These are phyloP conservation scores for Candida broadrunensis DNA, from an alignment of 805 yeast genomes.

Conservation along the genomic window DNA sequence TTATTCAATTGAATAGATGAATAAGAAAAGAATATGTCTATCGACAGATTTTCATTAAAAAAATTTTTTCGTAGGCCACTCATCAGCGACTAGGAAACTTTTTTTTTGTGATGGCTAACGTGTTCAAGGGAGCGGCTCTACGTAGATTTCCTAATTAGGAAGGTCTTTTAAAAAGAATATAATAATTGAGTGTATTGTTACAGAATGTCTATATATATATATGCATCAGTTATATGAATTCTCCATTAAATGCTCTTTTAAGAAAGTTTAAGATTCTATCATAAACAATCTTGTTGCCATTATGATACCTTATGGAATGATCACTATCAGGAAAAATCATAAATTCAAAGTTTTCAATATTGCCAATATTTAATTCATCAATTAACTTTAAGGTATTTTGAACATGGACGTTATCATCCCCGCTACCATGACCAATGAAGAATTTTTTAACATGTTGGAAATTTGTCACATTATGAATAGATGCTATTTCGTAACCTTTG, in stretches of 20 bases:
- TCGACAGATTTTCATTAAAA: neutral
- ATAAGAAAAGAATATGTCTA: neutral
- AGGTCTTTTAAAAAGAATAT: too few species aligned
- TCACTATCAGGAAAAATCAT: constrained; percentile 82
- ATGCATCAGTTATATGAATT: neutral
- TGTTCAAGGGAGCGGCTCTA: constrained; percentile 1
- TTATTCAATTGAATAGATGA: constrained; percentile 3
- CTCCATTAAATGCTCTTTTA: constrained; percentile 12
- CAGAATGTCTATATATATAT: too few species aligned
- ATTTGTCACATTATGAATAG: constrained; percentile 40
- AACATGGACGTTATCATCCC: constrained; percentile 80
- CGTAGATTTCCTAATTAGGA: constrained; percentile 11
- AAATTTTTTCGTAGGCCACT: constrained; percentile 2
- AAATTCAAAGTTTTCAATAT: constrained; percentile 79
- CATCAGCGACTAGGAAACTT: too few species aligned
- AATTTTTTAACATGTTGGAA: constrained; percentile 55
- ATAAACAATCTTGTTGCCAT: constrained; percentile 66
- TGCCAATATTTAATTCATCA: constrained; percentile 64
- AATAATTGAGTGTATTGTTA: too few species aligned
- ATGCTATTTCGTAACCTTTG: constrained; percentile 45
- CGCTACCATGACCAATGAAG: constrained; percentile 76
- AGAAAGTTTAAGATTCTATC: constrained; percentile 36
- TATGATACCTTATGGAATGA: constrained; percentile 69
- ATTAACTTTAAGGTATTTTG: constrained; percentile 64
- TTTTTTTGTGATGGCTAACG: too few species aligned